These are phyloP conservation scores for Pleurotus ostreatus DNA, from an alignment of 768 basidiomycete species.

Conservation along the genomic window DNA sequence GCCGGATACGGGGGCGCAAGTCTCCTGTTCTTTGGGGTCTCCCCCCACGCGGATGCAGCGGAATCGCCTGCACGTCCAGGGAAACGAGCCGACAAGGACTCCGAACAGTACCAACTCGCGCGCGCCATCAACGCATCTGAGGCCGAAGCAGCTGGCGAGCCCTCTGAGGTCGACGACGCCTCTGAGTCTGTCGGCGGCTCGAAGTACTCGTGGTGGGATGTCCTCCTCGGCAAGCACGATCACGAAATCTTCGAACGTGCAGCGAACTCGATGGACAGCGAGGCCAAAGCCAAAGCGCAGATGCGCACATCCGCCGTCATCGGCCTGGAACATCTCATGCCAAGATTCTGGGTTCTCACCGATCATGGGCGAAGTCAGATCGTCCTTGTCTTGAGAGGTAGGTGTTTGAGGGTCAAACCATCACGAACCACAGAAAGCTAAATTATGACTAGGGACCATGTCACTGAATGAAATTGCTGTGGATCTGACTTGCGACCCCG, in stretches of 20 bases:
- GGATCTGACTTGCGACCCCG: constrained; percentile 78
- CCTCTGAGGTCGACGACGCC: constrained; percentile 16
- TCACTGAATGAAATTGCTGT: constrained; percentile 84
- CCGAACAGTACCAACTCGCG: constrained; percentile 61
- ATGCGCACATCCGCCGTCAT: constrained; percentile 58
- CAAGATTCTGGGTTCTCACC: constrained; percentile 82
- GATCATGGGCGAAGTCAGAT: constrained; percentile 73
- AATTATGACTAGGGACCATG: constrained; percentile 59
- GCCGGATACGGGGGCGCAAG: constrained; percentile 84
- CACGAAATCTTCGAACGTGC: constrained; percentile 78
- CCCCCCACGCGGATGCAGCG: constrained; percentile 29
- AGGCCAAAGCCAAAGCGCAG: constrained; percentile 30
- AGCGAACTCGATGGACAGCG: constrained; percentile 27
- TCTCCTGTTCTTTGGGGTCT: constrained; percentile 76
- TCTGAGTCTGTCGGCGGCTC: constrained; percentile 14
- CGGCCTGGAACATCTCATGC: constrained; percentile 68
- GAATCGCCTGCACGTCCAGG: constrained; percentile 22
- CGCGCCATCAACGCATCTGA: constrained; percentile 70
- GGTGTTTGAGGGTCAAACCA: constrained; percentile 9
- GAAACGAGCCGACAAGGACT: constrained; percentile 32
- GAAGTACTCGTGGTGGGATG: constrained; percentile 82
- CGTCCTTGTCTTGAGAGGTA: constrained; percentile 70
- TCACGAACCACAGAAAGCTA: neutral
- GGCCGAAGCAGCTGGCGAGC: constrained; percentile 52
- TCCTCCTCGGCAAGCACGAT: constrained; percentile 76